Evolutionary conservation across 2,329 filamentous ascomycete genomes (phyloP), one percentile per base, ranked within the genome.

Genomic region (Daldinia eschscholtzii): DNA sequence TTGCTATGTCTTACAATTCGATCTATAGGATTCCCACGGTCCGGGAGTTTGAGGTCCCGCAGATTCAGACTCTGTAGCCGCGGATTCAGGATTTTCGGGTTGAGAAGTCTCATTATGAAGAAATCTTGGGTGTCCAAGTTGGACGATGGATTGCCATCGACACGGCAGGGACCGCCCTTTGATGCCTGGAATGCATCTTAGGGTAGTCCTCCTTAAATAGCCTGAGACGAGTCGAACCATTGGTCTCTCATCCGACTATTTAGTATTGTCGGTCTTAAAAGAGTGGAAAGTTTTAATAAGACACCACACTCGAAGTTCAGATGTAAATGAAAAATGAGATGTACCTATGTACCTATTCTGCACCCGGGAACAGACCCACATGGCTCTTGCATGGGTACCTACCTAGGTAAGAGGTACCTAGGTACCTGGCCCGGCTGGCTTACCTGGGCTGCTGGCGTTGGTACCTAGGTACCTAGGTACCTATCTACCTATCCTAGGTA

Each of bases 1-100:
- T 26, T 35, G 33, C 15, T 13, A 55, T 9, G 10, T 62, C 75
- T 74, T 73, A 76, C 76, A 63, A 18, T 64, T 63, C 4, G 67
- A 23, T 20, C 70, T 74, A 48, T 67, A 73, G 9, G 65, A 1
- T 0, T 70, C 50, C 64, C 72, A 74, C 20, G 20, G 20, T 23
- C 20, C 33, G 1, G 7, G 33, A 35, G 33, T 15, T 33, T 52
- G 6, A 30, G 46, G 18, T 52, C 33, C 28, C 26, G 6, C 26
- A 52, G 13, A 6, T 4, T 33, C 46, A 4, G 52, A 26, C 20
- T 39, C 23, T 7, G 30, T 13, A 4, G 48, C 7, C 7, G 4
- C 15, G 18, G 52, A 9, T 18, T 55, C 15, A 10, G 28, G 2
- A 18, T n/a, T n/a, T 12, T 15, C 7, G 13, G 23, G 12, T 37